Base-by-base conservation (phyloP, 768 basidiomycete species). In the Suillus brevipes region DNA sequence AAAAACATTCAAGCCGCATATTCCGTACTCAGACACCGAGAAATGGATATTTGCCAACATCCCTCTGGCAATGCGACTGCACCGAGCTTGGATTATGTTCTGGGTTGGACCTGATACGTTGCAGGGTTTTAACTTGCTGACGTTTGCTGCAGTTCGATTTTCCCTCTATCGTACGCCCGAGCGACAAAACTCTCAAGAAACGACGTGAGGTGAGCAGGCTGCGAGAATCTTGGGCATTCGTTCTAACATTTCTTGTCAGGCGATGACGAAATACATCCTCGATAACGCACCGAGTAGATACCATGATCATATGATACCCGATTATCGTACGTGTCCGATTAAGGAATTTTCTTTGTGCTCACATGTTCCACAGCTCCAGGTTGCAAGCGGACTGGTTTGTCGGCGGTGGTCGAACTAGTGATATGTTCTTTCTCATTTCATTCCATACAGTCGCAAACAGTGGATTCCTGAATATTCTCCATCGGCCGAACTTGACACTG, bases 41-140 rank as follows among this genome's bases (percentile, higher is more conserved):
- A 83, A 85, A 73, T 87, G 85, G 85, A 70, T 81, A 38, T 89
- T 89, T 65, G 79, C 82, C 1, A 72, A 84, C 69, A 70, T 88
- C 56, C 87, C 87, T 1, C 73, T 84, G 56, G 73, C 79, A 8
- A 83, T 86, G 82, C 74, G 82, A 64, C 69, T 74, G 50, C 85
- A 89, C 69, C 80, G 87, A 45, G 83, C 79, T 64, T 78, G 67
- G 66, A 78, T 87, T 49, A 83, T 86, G 82, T 77, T 78, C 53
- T 78, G 77, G 69, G 87, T 85, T 67, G 37, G 81, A 71, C 14
- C 14, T 34, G 23, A 28, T 57, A n/a, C n/a, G 5, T 25, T 38
- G 25, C 16, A 60, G 6, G 18, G 9, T 36, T 60, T 28, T 28
- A 23, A 53, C n/a, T 36, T 60, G 31, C 37, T 62, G 36, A 59